Evolutionary conservation across 2,329 filamentous ascomycete species (phyloP).

Genomic region (Microdochium trichocladiopsis): DNA sequence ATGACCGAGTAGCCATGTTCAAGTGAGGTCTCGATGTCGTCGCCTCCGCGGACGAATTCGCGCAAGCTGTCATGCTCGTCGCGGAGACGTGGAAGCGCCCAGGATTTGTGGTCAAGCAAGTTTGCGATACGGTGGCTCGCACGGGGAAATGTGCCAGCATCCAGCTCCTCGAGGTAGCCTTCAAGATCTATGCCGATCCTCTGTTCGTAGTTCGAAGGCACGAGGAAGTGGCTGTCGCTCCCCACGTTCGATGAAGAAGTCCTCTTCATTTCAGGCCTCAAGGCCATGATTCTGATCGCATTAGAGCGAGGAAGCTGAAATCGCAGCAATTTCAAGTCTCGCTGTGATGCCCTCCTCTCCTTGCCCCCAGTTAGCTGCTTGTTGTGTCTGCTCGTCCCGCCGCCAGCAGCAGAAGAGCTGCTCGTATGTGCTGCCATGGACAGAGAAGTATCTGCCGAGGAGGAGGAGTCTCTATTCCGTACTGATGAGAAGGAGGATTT

Average conservation of each 20-base stretch:
- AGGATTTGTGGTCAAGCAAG: neutral
- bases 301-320: neutral
- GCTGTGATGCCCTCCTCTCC: neutral
- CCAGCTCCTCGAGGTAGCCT: neutral
- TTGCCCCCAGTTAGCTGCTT: neutral
- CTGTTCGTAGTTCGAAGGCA: too few species aligned
- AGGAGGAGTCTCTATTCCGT: too few species aligned
- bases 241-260: too few species aligned
- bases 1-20: neutral
- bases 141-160: neutral
- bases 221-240: too few species aligned
- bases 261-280: too few species aligned
- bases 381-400: too few species aligned
- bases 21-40: too few species aligned
- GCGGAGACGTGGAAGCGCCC: neutral
- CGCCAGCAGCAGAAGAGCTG: too few species aligned
- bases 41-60: neutral
- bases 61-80: neutral
- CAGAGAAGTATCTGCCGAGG: too few species aligned
- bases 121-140: neutral
- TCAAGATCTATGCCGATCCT: neutral
- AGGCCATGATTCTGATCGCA: too few species aligned
- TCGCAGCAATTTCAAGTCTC: neutral
- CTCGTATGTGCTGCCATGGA: too few species aligned
- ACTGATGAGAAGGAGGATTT: neutral